Percentiles rank a stretch among this genome's conserved stretches.
phyloP scores from a whole-genome alignment of 768 basidiomycete genomes.

The Suillus subluteus region DNA sequence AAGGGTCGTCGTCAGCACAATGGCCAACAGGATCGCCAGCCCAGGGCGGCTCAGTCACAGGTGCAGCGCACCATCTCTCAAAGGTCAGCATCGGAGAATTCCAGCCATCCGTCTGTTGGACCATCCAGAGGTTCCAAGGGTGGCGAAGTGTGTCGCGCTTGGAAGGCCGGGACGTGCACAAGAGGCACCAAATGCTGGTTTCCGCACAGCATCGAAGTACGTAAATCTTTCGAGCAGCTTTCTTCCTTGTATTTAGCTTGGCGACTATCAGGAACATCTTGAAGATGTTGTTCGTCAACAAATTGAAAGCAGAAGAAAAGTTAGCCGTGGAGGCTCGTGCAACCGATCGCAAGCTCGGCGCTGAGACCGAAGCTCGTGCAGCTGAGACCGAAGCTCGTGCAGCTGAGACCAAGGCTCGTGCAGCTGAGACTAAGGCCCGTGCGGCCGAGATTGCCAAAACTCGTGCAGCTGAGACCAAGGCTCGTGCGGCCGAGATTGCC shows the following conservation, averaged over 20 bases:
- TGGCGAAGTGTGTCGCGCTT: slow-evolving; percentile 29
- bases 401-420: background rate
- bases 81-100: background rate
- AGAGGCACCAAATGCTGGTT: slow-evolving; percentile 40
- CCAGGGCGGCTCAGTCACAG: background rate
- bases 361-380: background rate
- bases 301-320: background rate
- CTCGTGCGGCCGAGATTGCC: background rate
- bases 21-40: background rate
- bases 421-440: background rate
- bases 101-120: slow-evolving; percentile 17
- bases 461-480: background rate
- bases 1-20: background rate
- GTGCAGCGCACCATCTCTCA: background rate
- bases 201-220: slow-evolving; percentile 38
- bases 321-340: background rate
- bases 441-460: background rate
- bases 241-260: background rate
- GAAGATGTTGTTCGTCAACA: background rate
- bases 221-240: slow-evolving; percentile 5
- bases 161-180: slow-evolving; percentile 43
- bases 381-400: background rate
- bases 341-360: background rate
- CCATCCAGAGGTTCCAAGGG: slow-evolving; percentile 21
- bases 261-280: background rate